phyloP scores from a whole-genome alignment of 78 protist genomes.

The Guillardia theta region DNA sequence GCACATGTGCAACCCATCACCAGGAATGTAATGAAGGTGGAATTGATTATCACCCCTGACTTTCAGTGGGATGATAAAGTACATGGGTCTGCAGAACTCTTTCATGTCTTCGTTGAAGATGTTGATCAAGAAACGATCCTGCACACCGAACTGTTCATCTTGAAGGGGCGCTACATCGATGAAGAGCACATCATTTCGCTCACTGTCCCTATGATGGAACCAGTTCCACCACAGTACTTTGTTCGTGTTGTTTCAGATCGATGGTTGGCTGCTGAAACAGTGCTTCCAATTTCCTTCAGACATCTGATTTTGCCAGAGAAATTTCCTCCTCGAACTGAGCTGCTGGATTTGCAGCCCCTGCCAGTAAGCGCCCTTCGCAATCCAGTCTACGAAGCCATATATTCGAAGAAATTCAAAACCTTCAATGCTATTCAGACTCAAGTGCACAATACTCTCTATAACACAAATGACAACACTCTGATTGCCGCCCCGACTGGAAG shows the following conservation, averaged over 20 bases:
- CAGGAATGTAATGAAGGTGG: slow-evolving; percentile 78
- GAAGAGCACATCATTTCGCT: slow-evolving; percentile 80
- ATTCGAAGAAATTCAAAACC: slow-evolving; percentile 11
- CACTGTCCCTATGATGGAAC: slow-evolving; percentile 92
- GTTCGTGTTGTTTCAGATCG: slow-evolving; percentile 80
- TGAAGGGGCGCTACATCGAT: slow-evolving; percentile 68
- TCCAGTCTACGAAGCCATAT: slow-evolving; percentile 14
- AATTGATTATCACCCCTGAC: slow-evolving; percentile 88
- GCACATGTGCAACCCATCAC: slow-evolving; percentile 94
- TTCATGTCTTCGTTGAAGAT: slow-evolving; percentile 88
- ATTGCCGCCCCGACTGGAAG: slow-evolving; percentile 94
- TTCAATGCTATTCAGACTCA: slow-evolving; percentile 96
- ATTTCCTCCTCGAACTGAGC: slow-evolving; percentile 82
- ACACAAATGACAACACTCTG: slow-evolving; percentile 74
- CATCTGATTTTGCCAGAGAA: slow-evolving; percentile 90
- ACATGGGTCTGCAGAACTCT: slow-evolving; percentile 84
- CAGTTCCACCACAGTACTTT: slow-evolving; percentile 98
- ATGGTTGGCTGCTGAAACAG: slow-evolving; percentile 90
- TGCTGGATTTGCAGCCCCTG: slow-evolving; percentile 80
- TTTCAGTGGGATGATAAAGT: slow-evolving; percentile 81
- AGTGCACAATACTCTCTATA: slow-evolving; percentile 68
- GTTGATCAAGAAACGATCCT: slow-evolving; percentile 87
- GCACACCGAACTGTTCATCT: slow-evolving; percentile 85
- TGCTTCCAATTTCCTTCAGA: slow-evolving; percentile 90
- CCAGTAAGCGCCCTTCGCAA: slow-evolving; percentile 72